Conservation (phyloP, 768 basidiomycete genomes). For the Russula vinacea region DNA sequence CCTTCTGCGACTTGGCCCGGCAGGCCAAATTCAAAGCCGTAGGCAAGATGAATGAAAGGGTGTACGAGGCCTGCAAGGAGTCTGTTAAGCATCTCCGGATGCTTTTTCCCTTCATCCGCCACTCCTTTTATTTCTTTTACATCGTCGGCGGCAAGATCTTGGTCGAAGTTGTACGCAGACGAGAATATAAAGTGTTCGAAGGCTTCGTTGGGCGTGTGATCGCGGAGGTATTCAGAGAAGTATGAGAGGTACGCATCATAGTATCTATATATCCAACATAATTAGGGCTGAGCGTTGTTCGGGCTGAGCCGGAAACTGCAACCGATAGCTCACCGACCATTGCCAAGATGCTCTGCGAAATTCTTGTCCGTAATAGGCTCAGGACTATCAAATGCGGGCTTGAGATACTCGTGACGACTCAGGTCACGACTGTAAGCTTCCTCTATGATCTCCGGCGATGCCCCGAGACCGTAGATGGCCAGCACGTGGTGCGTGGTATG, state of each 20-base stretch:
- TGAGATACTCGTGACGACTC: constrained; percentile 43
- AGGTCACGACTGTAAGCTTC: constrained; percentile 46
- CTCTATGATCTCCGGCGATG: constrained; percentile 41
- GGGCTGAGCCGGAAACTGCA: neutral
- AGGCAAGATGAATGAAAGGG: constrained; percentile 61
- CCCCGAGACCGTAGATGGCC: constrained; percentile 62
- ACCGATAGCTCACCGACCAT: constrained; percentile 45
- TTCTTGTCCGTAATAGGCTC: constrained; percentile 46
- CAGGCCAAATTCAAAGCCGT: constrained; percentile 59
- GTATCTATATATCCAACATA: constrained; percentile 42
- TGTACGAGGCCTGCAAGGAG: constrained; percentile 58
- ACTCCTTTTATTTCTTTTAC: constrained; percentile 18
- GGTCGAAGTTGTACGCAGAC: constrained; percentile 45
- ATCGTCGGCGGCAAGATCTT: constrained; percentile 29
- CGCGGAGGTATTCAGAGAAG: constrained; percentile 44
- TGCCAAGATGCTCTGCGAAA: constrained; percentile 54
- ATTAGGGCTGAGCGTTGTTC: neutral
- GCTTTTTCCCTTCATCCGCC: constrained; percentile 30
- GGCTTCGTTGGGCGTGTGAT: constrained; percentile 44
- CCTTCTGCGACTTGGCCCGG: constrained; percentile 64
- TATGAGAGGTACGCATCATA: constrained; percentile 58
- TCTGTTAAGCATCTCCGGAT: constrained; percentile 57
- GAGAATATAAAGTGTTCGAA: constrained; percentile 67
- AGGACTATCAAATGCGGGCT: constrained; percentile 45
- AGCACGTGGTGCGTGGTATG: constrained; percentile 58